Base-by-base conservation (phyloP, 1,284 basidiomycete species). In the Lentinula novae-zelandiae region DNA sequence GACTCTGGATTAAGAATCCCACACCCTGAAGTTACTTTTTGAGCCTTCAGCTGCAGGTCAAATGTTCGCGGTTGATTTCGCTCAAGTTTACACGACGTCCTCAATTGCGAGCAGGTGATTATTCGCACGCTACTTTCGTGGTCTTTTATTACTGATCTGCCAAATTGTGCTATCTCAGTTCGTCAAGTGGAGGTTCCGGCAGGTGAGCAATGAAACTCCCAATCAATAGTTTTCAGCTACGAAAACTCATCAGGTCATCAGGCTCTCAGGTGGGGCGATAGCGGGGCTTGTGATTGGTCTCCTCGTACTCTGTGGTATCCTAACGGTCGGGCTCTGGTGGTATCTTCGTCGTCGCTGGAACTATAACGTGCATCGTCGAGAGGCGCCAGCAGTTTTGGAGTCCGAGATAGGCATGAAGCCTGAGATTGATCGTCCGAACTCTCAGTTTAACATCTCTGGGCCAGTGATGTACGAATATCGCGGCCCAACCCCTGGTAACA, bases 41-140 rank as follows among this genome's bases (percentile, higher is more conserved):
- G 64, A 65, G 55, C 67, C 65, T 51, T 64, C 66, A 48, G 64
- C 60, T 12, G 60, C 66, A 12, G 67, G 67, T 1, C 64, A 72
- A 58, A 62, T 63, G 0, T 67, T 77, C 42, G 73, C 73, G 3
- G 69, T 79, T 57, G 76, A 79, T 63, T 78, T 73, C 61, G 75
- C 74, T 1, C 67, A 73, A 53, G 69, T 77, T 9, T 77, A 67
- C 57, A 72, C 71, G 1, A 71, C 73, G 5, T 42, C 60, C 38
- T 63, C 65, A 12, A 53, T 63, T 27, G 27, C 33, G 39, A 33
- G 33, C 15, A 57, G 58, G 57, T 60, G n/a, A 27, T 27, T 31
- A 27, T n/a, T 48, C 27, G 9, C 20, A 22, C 4, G n/a, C n/a
- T 44, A 15, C 6, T 17, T 4, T 44, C 13, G 8, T 22, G 17